Conservation (phyloP, 2,329 filamentous ascomycete species). For the Aspergillus japonicus region DNA sequence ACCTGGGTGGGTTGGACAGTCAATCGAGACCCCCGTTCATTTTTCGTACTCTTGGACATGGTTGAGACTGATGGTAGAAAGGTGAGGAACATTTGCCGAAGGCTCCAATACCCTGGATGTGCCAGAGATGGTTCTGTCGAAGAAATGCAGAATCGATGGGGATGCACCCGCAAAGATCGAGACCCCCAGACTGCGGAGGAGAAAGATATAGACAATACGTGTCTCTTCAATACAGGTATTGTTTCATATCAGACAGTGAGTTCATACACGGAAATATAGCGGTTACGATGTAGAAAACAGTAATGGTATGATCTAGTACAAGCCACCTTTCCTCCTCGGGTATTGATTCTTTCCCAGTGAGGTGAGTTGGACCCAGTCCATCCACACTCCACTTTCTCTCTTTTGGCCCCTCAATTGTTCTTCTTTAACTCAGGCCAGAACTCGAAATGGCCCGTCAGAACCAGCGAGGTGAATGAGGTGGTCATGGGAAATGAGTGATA, state of each 20-base stretch:
- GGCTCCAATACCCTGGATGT: neutral
- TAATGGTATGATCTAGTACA: neutral
- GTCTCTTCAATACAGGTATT: no score
- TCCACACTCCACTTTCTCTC: neutral
- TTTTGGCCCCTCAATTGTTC: neutral
- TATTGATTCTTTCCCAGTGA: neutral
- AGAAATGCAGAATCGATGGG: neutral
- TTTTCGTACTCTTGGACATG: neutral
- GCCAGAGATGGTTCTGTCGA: neutral
- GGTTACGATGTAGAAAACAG: neutral
- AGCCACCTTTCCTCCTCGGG: neutral
- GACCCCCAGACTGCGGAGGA: no score
- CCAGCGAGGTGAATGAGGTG: slow-evolving; percentile 6
- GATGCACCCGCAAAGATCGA: no score
- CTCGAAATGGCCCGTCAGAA: slow-evolving; percentile 19
- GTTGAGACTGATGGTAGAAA: neutral
- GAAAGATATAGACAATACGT: no score
- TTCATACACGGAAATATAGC: neutral
- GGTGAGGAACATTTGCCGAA: neutral
- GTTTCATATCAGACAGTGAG: no score
- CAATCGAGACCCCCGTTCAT: neutral
- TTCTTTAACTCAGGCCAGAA: slow-evolving; percentile 14
- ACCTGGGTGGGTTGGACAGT: neutral
- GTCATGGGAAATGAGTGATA: neutral
- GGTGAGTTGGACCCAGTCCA: neutral